phyloP scores from a whole-genome alignment of 495 filamentous ascomycete genomes.

The Penicillium subrubescens region DNA sequence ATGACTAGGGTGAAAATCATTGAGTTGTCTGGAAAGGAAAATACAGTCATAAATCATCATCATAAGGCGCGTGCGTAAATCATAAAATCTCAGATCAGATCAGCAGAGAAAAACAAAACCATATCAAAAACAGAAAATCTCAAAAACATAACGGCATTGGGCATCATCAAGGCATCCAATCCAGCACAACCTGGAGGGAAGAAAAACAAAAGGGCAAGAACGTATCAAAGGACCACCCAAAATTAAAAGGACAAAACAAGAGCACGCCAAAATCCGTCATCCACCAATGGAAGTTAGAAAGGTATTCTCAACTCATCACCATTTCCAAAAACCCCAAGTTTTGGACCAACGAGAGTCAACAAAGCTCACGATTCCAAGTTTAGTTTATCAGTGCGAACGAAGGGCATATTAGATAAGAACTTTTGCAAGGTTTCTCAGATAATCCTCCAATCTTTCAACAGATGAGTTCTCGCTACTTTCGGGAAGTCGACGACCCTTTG shows the following conservation, averaged over 20 bases:
- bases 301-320: not conserved
- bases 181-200: not conserved
- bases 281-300: not conserved
- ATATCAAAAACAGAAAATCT: not conserved
- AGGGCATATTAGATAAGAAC: constrained; percentile 25
- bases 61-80: not conserved
- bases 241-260: not conserved
- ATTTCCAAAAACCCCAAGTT: not conserved
- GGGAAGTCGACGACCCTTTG: constrained; percentile 54
- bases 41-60: constrained; percentile 1
- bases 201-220: not conserved
- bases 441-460: constrained; percentile 38
- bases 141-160: not conserved
- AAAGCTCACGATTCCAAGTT: not conserved
- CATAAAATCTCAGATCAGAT: not conserved
- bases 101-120: not conserved
- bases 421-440: constrained; percentile 37
- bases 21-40: too few species aligned
- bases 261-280: not conserved
- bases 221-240: not conserved
- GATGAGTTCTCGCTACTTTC: constrained; percentile 38
- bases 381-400: not conserved
- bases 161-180: not conserved
- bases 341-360: not conserved
- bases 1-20: too few species aligned